Conservation (phyloP, 2,329 filamentous ascomycete genomes). For the Neospermospora avenae region DNA sequence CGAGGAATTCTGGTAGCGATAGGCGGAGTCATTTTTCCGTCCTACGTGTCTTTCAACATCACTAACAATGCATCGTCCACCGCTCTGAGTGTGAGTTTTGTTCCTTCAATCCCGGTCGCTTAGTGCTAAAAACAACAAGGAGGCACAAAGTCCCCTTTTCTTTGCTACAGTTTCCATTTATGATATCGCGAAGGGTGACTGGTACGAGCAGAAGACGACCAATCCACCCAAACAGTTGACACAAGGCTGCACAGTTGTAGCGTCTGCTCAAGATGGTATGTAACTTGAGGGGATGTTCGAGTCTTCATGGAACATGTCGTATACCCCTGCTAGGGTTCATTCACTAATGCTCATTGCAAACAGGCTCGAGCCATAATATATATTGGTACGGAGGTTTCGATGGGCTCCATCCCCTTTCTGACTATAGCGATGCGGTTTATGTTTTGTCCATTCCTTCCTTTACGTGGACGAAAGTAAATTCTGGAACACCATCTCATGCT, state of each 20-base stretch:
- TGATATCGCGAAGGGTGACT: slow-evolving; percentile 64
- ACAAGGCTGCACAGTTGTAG: slow-evolving; percentile 68
- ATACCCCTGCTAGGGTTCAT: too few species aligned
- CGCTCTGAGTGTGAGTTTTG: slow-evolving; percentile 40
- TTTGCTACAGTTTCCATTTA: slow-evolving; percentile 70
- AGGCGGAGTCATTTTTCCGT: slow-evolving; percentile 66
- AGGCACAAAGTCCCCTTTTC: slow-evolving; percentile 65
- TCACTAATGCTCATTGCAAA: too few species aligned
- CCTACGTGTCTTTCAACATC: slow-evolving; percentile 38
- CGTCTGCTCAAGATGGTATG: slow-evolving; percentile 67
- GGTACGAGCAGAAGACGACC: slow-evolving; percentile 70
- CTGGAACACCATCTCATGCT: slow-evolving; percentile 46
- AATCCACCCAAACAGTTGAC: slow-evolving; percentile 62
- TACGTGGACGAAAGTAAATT: slow-evolving; percentile 66
- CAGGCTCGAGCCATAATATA: slow-evolving; percentile 71
- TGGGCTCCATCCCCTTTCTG: slow-evolving; percentile 41
- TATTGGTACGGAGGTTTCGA: slow-evolving; percentile 76
- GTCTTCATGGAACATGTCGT: too few species aligned
- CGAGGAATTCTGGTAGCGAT: slow-evolving; percentile 75
- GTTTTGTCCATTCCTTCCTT: slow-evolving; percentile 70
- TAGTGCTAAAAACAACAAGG: slow-evolving; percentile 40
- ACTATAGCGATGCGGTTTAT: slow-evolving; percentile 70
- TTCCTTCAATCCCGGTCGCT: background rate
- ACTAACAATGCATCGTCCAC: slow-evolving; percentile 33
- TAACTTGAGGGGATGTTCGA: too few species aligned